phyloP scores from a whole-genome alignment of 1,284 basidiomycete species.

The Ganoderma meredithae region DNA sequence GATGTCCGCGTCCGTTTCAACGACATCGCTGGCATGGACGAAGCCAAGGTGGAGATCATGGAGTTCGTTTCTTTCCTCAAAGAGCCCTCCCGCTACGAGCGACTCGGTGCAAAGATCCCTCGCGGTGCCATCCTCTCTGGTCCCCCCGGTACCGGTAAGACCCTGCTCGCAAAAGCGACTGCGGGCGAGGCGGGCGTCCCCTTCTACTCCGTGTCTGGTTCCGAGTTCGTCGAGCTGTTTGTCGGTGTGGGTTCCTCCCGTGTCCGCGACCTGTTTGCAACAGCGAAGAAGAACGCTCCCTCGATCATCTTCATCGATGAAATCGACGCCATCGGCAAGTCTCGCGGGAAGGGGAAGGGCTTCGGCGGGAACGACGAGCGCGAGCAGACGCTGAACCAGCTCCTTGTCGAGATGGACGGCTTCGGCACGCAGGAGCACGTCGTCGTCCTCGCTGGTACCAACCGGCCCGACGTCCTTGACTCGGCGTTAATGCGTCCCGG shows the following conservation, averaged over 20 bases:
- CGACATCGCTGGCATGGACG: constrained; percentile 99
- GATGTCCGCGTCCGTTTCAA: constrained; percentile 94
- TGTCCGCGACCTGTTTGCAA: constrained; percentile 97
- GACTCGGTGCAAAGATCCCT: constrained; percentile 97
- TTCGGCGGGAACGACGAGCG: constrained; percentile 98
- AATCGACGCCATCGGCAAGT: constrained; percentile 98
- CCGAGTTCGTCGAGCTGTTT: constrained; percentile 99
- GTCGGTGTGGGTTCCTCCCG: constrained; percentile 98
- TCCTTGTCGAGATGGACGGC: constrained; percentile 99
- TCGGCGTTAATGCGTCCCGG: constrained; percentile 95
- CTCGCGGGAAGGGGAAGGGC: constrained; percentile 87
- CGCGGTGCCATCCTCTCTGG: constrained; percentile 98
- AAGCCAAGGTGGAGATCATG: constrained; percentile 99
- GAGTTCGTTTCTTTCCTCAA: constrained; percentile 99
- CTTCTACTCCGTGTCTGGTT: constrained; percentile 98
- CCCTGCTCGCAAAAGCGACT: constrained; percentile 96
- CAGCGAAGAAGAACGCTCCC: constrained; percentile 96
- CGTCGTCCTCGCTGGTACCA: constrained; percentile 97
- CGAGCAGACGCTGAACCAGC: constrained; percentile 97
- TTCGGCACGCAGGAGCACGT: constrained; percentile 97
- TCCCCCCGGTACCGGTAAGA: constrained; percentile 99
- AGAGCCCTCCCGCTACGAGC: constrained; percentile 94
- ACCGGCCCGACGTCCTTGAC: constrained; percentile 96
- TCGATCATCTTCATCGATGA: constrained; percentile 99
- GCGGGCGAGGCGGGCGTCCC: constrained; percentile 98